These are phyloP conservation scores for Urostyla sp. DNA, from an alignment of 73 alveolate species.

Conservation along the genomic window DNA sequence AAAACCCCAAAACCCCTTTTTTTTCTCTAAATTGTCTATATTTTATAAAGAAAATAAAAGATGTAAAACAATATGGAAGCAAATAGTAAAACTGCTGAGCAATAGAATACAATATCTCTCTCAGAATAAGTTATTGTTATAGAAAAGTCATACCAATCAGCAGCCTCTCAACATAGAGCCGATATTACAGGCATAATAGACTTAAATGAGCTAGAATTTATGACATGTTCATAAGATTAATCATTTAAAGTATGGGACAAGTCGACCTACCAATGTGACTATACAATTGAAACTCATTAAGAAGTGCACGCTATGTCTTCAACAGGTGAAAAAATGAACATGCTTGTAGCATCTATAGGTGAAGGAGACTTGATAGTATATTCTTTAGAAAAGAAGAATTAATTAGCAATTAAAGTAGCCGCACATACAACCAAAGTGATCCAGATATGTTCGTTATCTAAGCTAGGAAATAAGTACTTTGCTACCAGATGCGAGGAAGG, in stretches of 20 bases:
- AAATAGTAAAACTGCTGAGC: constrained; percentile 1
- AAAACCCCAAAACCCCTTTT: constrained; percentile 51
- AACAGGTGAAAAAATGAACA: constrained; percentile 46
- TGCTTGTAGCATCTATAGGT: constrained; percentile 51
- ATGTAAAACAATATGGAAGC: constrained; percentile 8
- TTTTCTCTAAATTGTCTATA: neutral
- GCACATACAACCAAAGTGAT: constrained; percentile 35
- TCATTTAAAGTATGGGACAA: constrained; percentile 54
- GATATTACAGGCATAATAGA: constrained; percentile 35
- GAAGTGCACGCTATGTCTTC: constrained; percentile 49
- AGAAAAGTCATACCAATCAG: constrained; percentile 35
- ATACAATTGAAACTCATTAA: constrained; percentile 59
- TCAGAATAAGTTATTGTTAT: constrained; percentile 50
- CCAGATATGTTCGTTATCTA: constrained; percentile 17
- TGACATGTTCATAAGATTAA: constrained; percentile 33
- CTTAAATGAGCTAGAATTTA: constrained; percentile 33
- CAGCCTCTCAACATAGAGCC: constrained; percentile 12
- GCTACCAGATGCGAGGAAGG: constrained; percentile 52
- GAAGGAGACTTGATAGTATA: constrained; percentile 49
- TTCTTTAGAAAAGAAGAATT: constrained; percentile 26
- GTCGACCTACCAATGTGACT: constrained; percentile 30
- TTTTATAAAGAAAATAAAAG: neutral
- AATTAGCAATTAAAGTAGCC: constrained; percentile 23
- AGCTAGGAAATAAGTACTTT: constrained; percentile 49
- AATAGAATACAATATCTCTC: neutral